Evolutionary conservation across 2,329 filamentous ascomycete genomes (phyloP).

Genomic region (Fusarium heterosporum): DNA sequence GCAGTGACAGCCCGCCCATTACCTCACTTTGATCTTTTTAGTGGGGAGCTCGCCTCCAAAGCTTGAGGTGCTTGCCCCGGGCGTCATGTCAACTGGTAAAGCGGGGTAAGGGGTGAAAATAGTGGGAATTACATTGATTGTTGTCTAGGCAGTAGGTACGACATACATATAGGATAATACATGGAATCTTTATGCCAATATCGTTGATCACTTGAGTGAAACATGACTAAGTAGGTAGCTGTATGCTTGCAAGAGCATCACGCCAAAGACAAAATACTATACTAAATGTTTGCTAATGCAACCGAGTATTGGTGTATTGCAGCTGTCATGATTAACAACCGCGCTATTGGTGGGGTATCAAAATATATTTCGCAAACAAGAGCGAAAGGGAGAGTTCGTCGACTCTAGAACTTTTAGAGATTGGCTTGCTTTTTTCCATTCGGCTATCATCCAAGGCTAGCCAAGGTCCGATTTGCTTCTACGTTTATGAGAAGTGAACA

Average conservation of each 20-base stretch:
- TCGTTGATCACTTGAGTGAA: neutral
- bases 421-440: neutral
- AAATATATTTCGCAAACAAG: slow-evolving; percentile 10
- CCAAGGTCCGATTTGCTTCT: neutral
- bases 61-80: slow-evolving; percentile 1
- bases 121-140: slow-evolving; percentile 40
- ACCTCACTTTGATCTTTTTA: slow-evolving; percentile 27
- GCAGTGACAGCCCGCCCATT: slow-evolving; percentile 10
- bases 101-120: slow-evolving; percentile 46
- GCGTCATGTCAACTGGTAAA: slow-evolving; percentile 35
- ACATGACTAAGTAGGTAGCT: neutral
- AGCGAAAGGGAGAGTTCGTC: neutral
- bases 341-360: slow-evolving; percentile 30
- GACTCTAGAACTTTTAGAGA: neutral
- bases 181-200: too few relatives aligned
- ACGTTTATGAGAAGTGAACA: neutral
- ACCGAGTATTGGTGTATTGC: slow-evolving; percentile 3
- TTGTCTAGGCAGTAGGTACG: neutral
- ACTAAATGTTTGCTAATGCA: neutral
- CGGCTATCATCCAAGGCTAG: neutral
- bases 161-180: too few relatives aligned
- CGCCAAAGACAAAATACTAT: neutral
- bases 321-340: slow-evolving; percentile 35
- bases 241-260: neutral
- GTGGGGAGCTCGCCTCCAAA: slow-evolving; percentile 24